phyloP scores from a whole-genome alignment of 495 filamentous ascomycete genomes.

The Penicillium maclennaniae region DNA sequence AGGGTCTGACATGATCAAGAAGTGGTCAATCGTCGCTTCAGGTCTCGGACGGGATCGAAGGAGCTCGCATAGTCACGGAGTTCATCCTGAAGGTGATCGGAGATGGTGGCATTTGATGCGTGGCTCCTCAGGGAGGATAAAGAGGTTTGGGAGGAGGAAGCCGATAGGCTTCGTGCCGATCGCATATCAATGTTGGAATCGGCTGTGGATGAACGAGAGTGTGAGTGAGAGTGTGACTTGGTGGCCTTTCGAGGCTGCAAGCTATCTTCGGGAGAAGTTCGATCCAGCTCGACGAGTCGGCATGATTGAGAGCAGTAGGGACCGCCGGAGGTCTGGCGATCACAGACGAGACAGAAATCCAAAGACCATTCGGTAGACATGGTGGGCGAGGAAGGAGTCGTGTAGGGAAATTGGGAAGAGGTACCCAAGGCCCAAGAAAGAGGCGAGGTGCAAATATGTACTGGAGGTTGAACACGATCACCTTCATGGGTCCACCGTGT shows the following conservation, averaged over 20 bases:
- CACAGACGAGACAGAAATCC: constrained; percentile 93
- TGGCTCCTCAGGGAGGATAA: constrained; percentile 73
- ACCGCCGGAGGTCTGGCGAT: constrained; percentile 73
- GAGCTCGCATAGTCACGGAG: constrained; percentile 81
- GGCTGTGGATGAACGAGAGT: constrained; percentile 40
- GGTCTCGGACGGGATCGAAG: constrained; percentile 76
- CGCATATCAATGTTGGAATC: constrained; percentile 9
- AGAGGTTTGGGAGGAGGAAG: constrained; percentile 81
- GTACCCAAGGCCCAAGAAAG: not conserved
- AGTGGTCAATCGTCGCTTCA: constrained; percentile 54
- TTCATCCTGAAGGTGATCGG: constrained; percentile 73
- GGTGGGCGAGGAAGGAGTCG: constrained; percentile 1
- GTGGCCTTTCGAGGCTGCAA: constrained; percentile 40
- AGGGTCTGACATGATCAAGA: constrained; percentile 18
- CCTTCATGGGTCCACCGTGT: constrained; percentile 9
- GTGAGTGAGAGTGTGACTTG: constrained; percentile 3
- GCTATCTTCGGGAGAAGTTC: constrained; percentile 42
- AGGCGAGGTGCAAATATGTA: constrained; percentile 2
- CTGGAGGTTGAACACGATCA: constrained; percentile 11
- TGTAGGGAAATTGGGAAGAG: not conserved
- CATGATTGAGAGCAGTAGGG: constrained; percentile 93
- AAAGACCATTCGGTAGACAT: constrained; percentile 82
- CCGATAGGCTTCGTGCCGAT: constrained; percentile 51
- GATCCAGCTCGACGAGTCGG: constrained; percentile 81
- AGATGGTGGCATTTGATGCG: constrained; percentile 54